Conservation (phyloP, 768 basidiomycete genomes). For the Kwoniella sp. region DNA sequence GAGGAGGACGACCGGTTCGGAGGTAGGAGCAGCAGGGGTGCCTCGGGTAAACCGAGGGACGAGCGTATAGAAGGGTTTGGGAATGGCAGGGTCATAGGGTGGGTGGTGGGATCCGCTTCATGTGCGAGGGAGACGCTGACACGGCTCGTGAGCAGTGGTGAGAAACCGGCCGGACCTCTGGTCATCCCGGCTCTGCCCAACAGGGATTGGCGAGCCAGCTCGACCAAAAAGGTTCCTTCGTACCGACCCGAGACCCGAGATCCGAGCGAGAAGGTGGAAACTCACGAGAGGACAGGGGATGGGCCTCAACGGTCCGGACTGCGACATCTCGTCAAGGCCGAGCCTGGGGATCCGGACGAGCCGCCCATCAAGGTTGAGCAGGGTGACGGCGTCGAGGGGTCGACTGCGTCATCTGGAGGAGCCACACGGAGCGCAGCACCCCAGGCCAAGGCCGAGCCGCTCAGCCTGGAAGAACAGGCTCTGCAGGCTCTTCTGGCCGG, state of each 20-base stretch:
- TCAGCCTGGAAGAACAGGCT: constrained; percentile 67
- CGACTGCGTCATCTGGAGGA: too few relatives aligned
- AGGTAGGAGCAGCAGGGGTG: neutral
- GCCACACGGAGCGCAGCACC: too few relatives aligned
- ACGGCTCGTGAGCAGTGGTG: constrained; percentile 47
- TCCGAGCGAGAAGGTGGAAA: constrained; percentile 15
- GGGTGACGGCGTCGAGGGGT: neutral
- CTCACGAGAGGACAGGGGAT: constrained; percentile 65
- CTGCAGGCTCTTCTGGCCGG: constrained; percentile 70
- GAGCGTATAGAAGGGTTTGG: constrained; percentile 70
- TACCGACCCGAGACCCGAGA: constrained; percentile 39
- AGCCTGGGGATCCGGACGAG: constrained; percentile 6
- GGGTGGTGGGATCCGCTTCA: constrained; percentile 54
- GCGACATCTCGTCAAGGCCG: constrained; percentile 45
- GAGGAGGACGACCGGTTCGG: constrained; percentile 54
- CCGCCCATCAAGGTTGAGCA: constrained; percentile 17
- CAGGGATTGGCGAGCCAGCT: constrained; percentile 69
- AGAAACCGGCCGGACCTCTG: constrained; percentile 60
- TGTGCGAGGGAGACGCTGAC: constrained; percentile 2
- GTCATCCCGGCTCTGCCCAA: constrained; percentile 84
- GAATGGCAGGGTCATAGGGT: constrained; percentile 76
- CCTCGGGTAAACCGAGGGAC: constrained; percentile 53
- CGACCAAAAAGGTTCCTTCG: constrained; percentile 60
- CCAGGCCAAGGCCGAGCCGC: constrained; percentile 51
- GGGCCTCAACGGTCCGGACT: constrained; percentile 69